Evolutionary conservation across 768 basidiomycete genomes (phyloP), one percentile per base, ranked within the genome.

Genomic region (Filobasidium wieringae): DNA sequence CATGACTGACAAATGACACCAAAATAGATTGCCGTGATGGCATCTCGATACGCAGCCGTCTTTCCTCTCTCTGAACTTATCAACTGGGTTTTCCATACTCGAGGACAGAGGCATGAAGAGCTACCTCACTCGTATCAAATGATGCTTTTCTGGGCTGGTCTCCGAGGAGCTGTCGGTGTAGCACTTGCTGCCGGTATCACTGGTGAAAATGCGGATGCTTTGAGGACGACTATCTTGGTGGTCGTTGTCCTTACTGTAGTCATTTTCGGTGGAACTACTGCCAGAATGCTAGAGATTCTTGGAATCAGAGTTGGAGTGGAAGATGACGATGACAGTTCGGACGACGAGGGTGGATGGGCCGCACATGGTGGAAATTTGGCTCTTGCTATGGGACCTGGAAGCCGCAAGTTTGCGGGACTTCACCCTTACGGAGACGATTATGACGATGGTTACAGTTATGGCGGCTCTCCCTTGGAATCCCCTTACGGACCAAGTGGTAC

Each of bases 141-240:
- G 88, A 95, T 97, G 91, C 77, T 97, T 15, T 97, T 97, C 76
- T 99, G 93, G 95, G 93, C 93, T 0, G 93, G 93, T 5, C 76
- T 99, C 54, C 80, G 95, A 29, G 95, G 95, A 33, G 95, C 95
- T 0, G 95, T 99, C 40, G 95, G 95, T 36, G 95, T 99, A 22
- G 95, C 95, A 3, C 81, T 99, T 30, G 95, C 95, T 1, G 87
- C 90, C 1, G 92, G 92, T 2, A 93, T 99, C 78, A 84, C 84
- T 57, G 93, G 95, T n/a, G 79, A 82, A 29, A 93, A 93, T 68
- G 89, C 89, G 0, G 83, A 88, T 65, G 88, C 87, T 37, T 79
- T 99, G 52, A 79, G 91, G 32, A 95, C 84, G 45, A 97, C 95
- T 0, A 91, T 97, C 22, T 82, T 99, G 27, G 85, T 95, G 19